Evolutionary conservation across 345 rosid species (phyloP).

Genomic region (Eucalyptus tenuipes): DNA sequence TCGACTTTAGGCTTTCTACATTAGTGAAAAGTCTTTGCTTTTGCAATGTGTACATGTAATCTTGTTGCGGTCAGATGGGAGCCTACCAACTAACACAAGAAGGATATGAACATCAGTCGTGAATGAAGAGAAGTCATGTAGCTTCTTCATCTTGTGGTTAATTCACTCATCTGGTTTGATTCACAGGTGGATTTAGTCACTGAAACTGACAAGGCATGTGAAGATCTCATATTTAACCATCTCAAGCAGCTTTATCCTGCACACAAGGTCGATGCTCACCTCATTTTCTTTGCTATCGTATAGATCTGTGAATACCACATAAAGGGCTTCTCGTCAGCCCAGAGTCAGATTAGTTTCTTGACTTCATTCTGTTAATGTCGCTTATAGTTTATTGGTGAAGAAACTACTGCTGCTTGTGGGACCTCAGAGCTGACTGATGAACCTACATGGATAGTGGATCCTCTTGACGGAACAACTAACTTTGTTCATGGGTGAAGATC

Average conservation of each 20-base stretch:
- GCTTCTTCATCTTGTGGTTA: background rate
- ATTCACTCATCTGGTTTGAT: background rate
- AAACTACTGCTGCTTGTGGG: slow-evolving; percentile 86
- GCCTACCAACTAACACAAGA: background rate
- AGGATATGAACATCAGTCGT: background rate
- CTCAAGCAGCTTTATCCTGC: slow-evolving; percentile 51
- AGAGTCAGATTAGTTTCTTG: background rate
- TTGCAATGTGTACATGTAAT: background rate
- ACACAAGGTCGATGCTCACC: slow-evolving; percentile 43
- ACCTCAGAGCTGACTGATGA: slow-evolving; percentile 70
- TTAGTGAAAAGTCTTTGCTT: background rate
- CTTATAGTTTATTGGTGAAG: slow-evolving; percentile 87
- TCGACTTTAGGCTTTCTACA: background rate
- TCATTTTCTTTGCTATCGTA: background rate
- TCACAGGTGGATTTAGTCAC: slow-evolving; percentile 90
- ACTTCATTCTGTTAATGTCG: background rate
- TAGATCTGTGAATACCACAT: background rate
- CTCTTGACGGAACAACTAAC: slow-evolving; percentile 97
- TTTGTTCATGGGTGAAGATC: slow-evolving; percentile 81
- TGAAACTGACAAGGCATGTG: slow-evolving; percentile 96
- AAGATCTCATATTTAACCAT: slow-evolving; percentile 76
- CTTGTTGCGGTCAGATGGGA: background rate
- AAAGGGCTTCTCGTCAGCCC: background rate
- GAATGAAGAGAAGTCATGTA: background rate
- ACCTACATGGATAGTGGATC: slow-evolving; percentile 98